Percentiles rank a stretch among this genome's conserved stretches.
Conservation (phyloP, 2,329 filamentous ascomycete genomes). For the Aureobasidium zeae region DNA sequence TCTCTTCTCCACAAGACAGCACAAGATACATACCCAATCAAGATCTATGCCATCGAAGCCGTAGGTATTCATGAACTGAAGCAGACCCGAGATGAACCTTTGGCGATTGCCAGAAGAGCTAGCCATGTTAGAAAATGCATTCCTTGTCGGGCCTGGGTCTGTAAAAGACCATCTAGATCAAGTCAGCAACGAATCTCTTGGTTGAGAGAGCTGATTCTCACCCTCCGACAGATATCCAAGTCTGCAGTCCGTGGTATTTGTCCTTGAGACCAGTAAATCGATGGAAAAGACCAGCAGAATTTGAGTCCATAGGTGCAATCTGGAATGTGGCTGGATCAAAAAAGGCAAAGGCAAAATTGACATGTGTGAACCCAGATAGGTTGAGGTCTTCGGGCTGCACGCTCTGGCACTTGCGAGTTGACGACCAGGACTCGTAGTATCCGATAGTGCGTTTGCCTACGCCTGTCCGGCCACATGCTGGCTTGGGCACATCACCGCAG, state of each 20-base stretch:
- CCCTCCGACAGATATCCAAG: not conserved
- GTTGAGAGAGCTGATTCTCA: no score
- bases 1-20: no score
- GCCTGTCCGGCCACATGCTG: not conserved
- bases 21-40: no score
- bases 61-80: conserved; percentile 19
- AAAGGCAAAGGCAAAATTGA: conserved; percentile 25
- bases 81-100: conserved; percentile 14
- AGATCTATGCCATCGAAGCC: conserved; percentile 20
- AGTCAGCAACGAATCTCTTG: no score
- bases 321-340: conserved; percentile 27
- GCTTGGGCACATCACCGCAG: not conserved
- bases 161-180: conserved; percentile 17
- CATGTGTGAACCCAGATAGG: conserved; percentile 15
- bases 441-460: conserved; percentile 13
- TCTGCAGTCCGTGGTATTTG: not conserved
- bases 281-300: conserved; percentile 16
- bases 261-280: not conserved
- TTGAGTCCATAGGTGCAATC: conserved; percentile 26
- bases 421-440: conserved; percentile 20
- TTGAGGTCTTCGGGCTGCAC: conserved; percentile 11
- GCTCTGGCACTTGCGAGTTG: conserved; percentile 13
- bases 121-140: conserved; percentile 13
- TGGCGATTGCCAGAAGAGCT: conserved; percentile 7
- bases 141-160: not conserved